Conservation (phyloP, 2,329 filamentous ascomycete species). For the Ceratocystiopsis sp. region DNA sequence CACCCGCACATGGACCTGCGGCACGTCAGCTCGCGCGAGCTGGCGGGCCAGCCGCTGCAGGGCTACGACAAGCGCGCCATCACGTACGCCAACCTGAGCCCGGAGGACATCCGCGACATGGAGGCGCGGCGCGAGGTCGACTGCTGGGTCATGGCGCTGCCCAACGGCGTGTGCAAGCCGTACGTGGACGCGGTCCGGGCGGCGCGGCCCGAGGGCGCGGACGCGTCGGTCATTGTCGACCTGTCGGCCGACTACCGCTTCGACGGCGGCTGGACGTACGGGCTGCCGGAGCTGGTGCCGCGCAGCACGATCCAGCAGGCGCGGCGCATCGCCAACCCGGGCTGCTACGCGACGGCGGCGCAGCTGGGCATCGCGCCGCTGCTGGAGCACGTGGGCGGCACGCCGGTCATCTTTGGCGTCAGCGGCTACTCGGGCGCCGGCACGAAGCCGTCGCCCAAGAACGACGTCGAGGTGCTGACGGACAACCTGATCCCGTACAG, state of each 20-base stretch:
- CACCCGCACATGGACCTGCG: conserved; percentile 82
- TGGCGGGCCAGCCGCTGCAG: conserved; percentile 70
- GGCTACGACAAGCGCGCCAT: conserved; percentile 87
- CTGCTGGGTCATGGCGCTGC: conserved; percentile 95
- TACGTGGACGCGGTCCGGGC: conserved; percentile 79
- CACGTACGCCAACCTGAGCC: conserved; percentile 75
- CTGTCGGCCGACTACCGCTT: conserved; percentile 96
- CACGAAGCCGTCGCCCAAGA: conserved; percentile 87
- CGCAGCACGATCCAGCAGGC: conserved; percentile 61
- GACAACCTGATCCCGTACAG: conserved; percentile 87
- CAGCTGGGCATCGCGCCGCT: conserved; percentile 80
- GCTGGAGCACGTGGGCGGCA: conserved; percentile 55
- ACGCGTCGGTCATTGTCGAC: conserved; percentile 68
- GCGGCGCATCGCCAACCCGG: conserved; percentile 77
- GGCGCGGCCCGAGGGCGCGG: conserved; percentile 31
- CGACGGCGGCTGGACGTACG: conserved; percentile 72
- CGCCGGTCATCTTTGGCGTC: conserved; percentile 76
- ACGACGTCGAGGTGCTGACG: conserved; percentile 65
- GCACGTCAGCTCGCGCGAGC: conserved; percentile 85
- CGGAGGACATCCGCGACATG: conserved; percentile 75
- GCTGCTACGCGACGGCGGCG: conserved; percentile 87
- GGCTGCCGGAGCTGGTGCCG: conserved; percentile 70
- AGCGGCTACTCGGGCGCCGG: conserved; percentile 91
- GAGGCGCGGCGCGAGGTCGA: conserved; percentile 73
- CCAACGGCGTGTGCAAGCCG: conserved; percentile 87